Evolutionary conservation across 2,329 filamentous ascomycete genomes (phyloP).

Genomic region (Metarhizium guizhouense): DNA sequence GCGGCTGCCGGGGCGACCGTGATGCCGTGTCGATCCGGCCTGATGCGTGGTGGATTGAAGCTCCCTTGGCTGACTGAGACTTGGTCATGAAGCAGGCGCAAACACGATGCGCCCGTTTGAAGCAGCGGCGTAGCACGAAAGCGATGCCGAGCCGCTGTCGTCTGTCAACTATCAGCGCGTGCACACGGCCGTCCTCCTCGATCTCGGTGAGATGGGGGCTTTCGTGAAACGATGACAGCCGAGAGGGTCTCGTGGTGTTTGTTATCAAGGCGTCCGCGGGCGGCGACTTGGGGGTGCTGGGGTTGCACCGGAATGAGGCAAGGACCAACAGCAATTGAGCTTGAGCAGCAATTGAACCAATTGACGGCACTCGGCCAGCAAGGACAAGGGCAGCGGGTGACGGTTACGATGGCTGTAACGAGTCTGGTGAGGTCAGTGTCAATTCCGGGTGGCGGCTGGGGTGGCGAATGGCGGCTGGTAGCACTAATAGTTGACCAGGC

Average conservation of each 20-base stretch:
- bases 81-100: neutral
- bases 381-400: neutral
- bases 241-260: neutral
- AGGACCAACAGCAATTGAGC: neutral
- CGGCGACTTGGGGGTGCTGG: too few relatives aligned
- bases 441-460: neutral
- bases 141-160: neutral
- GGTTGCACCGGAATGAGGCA: too few relatives aligned
- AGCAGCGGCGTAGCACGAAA: conserved; percentile 1
- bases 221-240: neutral
- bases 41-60: neutral
- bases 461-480: too few relatives aligned
- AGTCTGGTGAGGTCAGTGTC: neutral
- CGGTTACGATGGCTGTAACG: neutral
- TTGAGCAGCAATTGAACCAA: neutral
- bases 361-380: neutral
- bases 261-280: neutral
- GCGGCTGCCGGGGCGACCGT: neutral
- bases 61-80: neutral
- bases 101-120: neutral
- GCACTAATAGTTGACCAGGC: too few relatives aligned
- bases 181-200: neutral
- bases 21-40: neutral
- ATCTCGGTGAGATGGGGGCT: neutral
- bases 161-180: neutral